These are phyloP conservation scores for Leccinum fibrillosum DNA, from an alignment of 768 basidiomycete species.

Conservation along the genomic window DNA sequence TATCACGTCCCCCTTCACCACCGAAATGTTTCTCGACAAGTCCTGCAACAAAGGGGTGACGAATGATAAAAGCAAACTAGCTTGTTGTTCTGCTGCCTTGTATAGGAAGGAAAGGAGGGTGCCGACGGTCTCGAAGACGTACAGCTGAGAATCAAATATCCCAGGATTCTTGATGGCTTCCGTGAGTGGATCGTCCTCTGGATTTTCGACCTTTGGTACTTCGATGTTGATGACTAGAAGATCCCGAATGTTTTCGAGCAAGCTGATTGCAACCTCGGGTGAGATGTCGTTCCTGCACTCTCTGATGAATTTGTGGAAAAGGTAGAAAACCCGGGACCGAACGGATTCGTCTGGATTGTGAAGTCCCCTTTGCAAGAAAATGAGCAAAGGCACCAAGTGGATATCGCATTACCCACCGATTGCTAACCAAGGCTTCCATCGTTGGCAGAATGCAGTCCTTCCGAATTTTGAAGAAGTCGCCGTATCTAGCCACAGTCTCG, in stretches of 20 bases:
- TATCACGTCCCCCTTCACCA: conserved; percentile 58
- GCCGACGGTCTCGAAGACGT: conserved; percentile 91
- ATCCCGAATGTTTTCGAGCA: conserved; percentile 75
- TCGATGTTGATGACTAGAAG: conserved; percentile 72
- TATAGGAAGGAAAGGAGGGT: conserved; percentile 76
- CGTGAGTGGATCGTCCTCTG: conserved; percentile 67
- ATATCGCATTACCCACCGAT: conserved; percentile 50
- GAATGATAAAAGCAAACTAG: conserved; percentile 66
- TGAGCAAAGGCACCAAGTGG: conserved; percentile 1
- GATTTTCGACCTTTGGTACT: conserved; percentile 73
- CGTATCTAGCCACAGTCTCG: conserved; percentile 87
- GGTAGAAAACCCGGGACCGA: conserved; percentile 81
- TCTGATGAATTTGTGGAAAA: conserved; percentile 90
- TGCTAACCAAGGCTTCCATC: conserved; percentile 83
- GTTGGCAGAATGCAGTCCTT: conserved; percentile 85
- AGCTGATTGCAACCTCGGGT: conserved; percentile 59
- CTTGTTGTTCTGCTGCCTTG: conserved; percentile 64
- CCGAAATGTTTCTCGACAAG: conserved; percentile 54
- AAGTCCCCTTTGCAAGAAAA: conserved; percentile 59
- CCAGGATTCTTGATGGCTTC: conserved; percentile 75
- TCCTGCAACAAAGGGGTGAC: conserved; percentile 81
- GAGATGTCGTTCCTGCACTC: conserved; percentile 79
- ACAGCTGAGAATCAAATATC: conserved; percentile 85
- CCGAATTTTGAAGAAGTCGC: conserved; percentile 94
- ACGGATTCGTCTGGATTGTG: conserved; percentile 71